Conservation (phyloP, 495 filamentous ascomycete genomes). For the Penicillium herquei region DNA sequence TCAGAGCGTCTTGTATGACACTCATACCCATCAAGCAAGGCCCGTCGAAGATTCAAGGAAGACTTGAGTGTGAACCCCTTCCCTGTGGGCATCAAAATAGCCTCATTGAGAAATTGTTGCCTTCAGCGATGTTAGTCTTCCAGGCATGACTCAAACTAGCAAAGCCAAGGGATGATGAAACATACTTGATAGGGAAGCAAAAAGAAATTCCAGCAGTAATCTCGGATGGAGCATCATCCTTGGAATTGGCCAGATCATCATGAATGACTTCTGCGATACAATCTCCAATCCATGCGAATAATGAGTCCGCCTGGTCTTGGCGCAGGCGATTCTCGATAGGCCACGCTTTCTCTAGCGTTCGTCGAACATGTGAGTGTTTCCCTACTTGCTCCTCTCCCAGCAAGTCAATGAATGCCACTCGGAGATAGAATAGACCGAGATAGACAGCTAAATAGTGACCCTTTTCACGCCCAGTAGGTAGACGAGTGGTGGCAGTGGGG, state of each 20-base stretch:
- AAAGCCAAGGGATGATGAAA: background rate
- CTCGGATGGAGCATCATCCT: conserved; percentile 38
- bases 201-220: conserved; percentile 73
- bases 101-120: conserved; percentile 66
- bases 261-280: conserved; percentile 67
- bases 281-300: conserved; percentile 74
- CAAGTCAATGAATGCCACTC: conserved; percentile 71
- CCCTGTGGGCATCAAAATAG: conserved; percentile 72
- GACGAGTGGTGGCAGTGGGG: conserved; percentile 67
- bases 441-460: conserved; percentile 72
- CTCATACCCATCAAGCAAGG: conserved; percentile 64
- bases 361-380: conserved; percentile 40
- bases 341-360: conserved; percentile 67
- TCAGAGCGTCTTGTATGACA: conserved; percentile 39
- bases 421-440: conserved; percentile 70
- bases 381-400: conserved; percentile 38
- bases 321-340: conserved; percentile 71
- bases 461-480: conserved; percentile 56
- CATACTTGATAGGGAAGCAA: conserved; percentile 75
- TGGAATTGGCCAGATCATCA: conserved; percentile 35
- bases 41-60: conserved; percentile 63
- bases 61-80: conserved; percentile 74
- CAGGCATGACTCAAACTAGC: background rate
- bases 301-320: conserved; percentile 59
- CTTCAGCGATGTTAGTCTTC: conserved; percentile 33